Evolutionary conservation across 2,329 filamentous ascomycete genomes (phyloP).

Genomic region (Colletotrichum acutatum): DNA sequence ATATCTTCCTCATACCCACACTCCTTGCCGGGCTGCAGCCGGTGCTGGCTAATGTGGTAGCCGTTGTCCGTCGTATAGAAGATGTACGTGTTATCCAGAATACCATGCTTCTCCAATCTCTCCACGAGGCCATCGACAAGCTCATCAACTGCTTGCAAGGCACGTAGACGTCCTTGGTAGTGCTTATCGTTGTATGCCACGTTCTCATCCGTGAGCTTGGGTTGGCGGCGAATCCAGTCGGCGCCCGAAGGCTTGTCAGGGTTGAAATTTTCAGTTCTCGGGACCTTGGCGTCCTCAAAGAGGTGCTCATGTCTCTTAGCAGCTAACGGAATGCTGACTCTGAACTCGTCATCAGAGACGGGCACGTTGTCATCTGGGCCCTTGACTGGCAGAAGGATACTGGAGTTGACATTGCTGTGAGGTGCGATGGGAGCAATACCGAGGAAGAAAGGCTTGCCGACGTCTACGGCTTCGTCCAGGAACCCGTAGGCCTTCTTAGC

Average conservation of each 20-base stretch:
- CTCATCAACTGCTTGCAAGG: conserved; percentile 58
- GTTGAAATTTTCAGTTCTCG: conserved; percentile 75
- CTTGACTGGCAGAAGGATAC: conserved; percentile 61
- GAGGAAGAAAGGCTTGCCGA: conserved; percentile 65
- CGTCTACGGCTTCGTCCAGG: conserved; percentile 68
- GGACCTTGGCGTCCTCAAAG: conserved; percentile 68
- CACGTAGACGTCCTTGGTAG: conserved; percentile 53
- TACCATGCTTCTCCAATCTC: conserved; percentile 43
- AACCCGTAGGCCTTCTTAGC: conserved; percentile 68
- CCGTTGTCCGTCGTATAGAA: conserved; percentile 65
- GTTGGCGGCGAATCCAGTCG: conserved; percentile 56
- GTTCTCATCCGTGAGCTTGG: conserved; percentile 44
- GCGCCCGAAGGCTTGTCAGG: conserved; percentile 56
- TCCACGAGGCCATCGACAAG: conserved; percentile 53
- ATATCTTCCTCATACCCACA: conserved; percentile 65
- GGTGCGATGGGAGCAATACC: conserved; percentile 60
- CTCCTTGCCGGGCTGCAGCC: conserved; percentile 61
- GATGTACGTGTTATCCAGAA: conserved; percentile 59
- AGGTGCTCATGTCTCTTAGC: conserved; percentile 69
- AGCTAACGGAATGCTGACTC: conserved; percentile 37
- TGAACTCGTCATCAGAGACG: conserved; percentile 61
- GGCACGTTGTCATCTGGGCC: conserved; percentile 65
- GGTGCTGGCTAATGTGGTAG: conserved; percentile 64
- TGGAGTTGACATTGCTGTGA: conserved; percentile 43
- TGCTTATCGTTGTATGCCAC: conserved; percentile 51